Base-by-base conservation (phyloP, 495 filamentous ascomycete genomes). In the Penicillium nucicola region DNA sequence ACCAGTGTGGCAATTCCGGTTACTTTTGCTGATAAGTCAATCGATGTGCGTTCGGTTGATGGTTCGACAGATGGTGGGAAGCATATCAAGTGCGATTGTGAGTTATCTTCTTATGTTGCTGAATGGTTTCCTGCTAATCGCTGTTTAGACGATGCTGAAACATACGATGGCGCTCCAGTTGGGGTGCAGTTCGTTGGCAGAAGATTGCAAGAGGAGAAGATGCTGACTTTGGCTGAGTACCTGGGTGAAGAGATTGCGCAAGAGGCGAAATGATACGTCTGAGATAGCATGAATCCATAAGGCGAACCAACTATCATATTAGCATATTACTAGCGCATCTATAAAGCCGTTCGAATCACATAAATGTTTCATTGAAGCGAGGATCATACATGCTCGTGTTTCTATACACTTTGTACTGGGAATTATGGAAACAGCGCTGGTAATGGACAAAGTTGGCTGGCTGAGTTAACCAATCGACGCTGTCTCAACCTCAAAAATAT, bases 1-100 rank as follows among this genome's bases (percentile, higher is more conserved):
- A 80, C 76, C 17, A 65, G 69, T 20, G 73, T 81, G 3, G 68
- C 76, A n/a, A 56, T 86, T 42, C 83, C 83, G 3, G 80, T 86
- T 4, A 82, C 79, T 0, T 72, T 61, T 15, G 78, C 72, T 4
- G 76, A 83, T 50, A 79, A 83, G 59, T 56, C 46, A 2, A 41
- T 84, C 5, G 83, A 86, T 68, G 60, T 68, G 42, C 59, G 66
- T 11, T 48, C 64, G 8, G 55, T 52, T 0, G 74, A 67, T 50
- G 53, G 65, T 44, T 68, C 74, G 15, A 9, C 71, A 18, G 60
- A 62, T 50, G 75, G 78, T 14, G 28, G 61, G 2, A 81, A 66
- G 32, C 45, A 60, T 25, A 69, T 68, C 6, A 68, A 76, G 17
- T 72, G 72, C 50, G 67, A 60, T 39, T 85, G 82, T 85, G 55